Evolutionary conservation across 163 green algal species (phyloP).

Genomic region (Chlorella variabilis): DNA sequence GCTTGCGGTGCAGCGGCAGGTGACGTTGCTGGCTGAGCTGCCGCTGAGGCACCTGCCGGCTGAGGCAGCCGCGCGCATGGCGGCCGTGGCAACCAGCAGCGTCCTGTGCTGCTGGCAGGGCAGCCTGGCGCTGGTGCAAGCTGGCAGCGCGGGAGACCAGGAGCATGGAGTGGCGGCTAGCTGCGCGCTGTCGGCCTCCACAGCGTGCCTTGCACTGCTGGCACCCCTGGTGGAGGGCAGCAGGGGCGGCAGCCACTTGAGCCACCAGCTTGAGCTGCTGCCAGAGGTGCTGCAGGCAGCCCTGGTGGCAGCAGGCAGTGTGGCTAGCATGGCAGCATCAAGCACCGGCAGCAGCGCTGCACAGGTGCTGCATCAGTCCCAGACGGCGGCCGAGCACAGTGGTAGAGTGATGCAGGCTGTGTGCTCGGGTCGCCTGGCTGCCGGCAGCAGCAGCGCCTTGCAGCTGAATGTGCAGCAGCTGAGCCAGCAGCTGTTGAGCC

Average conservation of each 20-base stretch:
- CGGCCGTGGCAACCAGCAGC: neutral
- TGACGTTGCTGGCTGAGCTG: neutral
- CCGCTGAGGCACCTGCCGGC: neutral
- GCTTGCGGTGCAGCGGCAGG: neutral
- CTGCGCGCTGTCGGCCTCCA: neutral
- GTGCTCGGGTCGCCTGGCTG: neutral
- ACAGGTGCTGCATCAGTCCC: neutral
- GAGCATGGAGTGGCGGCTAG: neutral
- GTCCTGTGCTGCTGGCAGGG: slow-evolving; percentile 17
- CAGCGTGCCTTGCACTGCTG: slow-evolving; percentile 6
- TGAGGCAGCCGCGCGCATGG: neutral
- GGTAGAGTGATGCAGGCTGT: slow-evolving; percentile 4
- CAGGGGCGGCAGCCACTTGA: neutral
- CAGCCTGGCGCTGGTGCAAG: neutral
- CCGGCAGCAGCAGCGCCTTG: neutral
- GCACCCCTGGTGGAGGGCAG: neutral
- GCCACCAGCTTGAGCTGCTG: slow-evolving; percentile 7
- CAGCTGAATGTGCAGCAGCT: neutral
- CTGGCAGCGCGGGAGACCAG: no score
- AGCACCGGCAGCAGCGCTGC: no score
- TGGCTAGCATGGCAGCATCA: neutral
- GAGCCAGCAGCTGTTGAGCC: neutral
- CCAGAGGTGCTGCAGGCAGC: slow-evolving; percentile 1
- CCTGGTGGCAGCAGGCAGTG: neutral
- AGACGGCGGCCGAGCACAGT: neutral